A percentile compares a stretch with the other conserved stretches of the same genome.
Conservation (phyloP, 1,284 basidiomycete species). For the Trametes pubescens region DNA sequence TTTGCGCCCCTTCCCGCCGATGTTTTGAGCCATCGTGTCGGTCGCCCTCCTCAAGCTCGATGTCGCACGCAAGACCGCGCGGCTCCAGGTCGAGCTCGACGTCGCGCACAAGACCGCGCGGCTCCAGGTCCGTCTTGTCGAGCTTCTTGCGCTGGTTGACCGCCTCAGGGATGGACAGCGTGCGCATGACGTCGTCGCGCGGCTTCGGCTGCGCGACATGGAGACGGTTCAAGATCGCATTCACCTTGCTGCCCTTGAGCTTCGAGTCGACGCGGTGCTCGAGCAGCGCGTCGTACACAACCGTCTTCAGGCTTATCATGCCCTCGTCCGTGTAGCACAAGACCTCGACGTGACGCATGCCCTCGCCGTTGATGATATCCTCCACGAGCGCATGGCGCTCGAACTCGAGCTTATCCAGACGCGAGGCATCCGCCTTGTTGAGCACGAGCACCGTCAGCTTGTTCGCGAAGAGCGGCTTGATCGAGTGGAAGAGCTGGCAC, state of each 20-base stretch:
- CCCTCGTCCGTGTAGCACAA: slow-evolving; percentile 96
- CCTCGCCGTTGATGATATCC: slow-evolving; percentile 81
- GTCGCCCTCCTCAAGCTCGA: too few species aligned
- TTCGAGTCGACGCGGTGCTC: slow-evolving; percentile 94
- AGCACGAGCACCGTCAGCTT: slow-evolving; percentile 94
- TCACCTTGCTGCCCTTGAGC: slow-evolving; percentile 92
- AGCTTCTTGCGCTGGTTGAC: slow-evolving; percentile 84
- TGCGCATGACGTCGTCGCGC: slow-evolving; percentile 85
- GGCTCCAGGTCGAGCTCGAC: slow-evolving; percentile 84
- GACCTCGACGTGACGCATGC: slow-evolving; percentile 80
- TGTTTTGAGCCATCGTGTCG: too few species aligned
- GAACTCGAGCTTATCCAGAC: slow-evolving; percentile 81
- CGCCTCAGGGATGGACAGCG: slow-evolving; percentile 87
- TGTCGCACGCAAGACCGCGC: too few species aligned
- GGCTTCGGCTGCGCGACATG: slow-evolving; percentile 92
- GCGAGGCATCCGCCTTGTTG: slow-evolving; percentile 94
- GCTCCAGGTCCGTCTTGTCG: slow-evolving; percentile 85
- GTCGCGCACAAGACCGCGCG: slow-evolving; percentile 78
- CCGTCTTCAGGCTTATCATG: slow-evolving; percentile 93
- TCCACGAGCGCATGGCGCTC: slow-evolving; percentile 84
- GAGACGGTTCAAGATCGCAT: slow-evolving; percentile 90
- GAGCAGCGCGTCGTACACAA: slow-evolving; percentile 91
- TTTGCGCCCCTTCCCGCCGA: too few species aligned
- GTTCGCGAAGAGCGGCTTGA: slow-evolving; percentile 93
- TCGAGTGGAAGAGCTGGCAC: slow-evolving; percentile 98